Conservation (phyloP, 768 basidiomycete species). For the Kwoniella dendrophila region DNA sequence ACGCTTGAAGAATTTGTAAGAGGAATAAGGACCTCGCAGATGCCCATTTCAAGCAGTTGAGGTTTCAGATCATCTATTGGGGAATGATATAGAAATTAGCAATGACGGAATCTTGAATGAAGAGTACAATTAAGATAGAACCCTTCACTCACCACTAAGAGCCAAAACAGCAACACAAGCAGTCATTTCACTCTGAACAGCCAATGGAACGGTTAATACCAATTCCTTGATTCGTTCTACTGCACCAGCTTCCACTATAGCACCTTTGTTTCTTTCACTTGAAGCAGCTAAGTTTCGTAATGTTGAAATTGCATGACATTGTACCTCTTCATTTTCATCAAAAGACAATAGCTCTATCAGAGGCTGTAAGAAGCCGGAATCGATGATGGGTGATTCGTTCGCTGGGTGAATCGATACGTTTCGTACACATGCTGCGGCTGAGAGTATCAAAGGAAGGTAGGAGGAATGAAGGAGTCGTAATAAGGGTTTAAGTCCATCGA, state of each 20-base stretch:
- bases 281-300: slow-evolving; percentile 94
- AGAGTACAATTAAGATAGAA: too few relatives aligned
- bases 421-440: slow-evolving; percentile 96
- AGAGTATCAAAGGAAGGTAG: slow-evolving; percentile 95
- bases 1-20: slow-evolving; percentile 93
- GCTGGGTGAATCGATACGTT: slow-evolving; percentile 98
- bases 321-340: slow-evolving; percentile 99
- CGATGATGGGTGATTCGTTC: slow-evolving; percentile 99
- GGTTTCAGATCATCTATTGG: slow-evolving; percentile 88
- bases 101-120: too few relatives aligned
- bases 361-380: slow-evolving; percentile 93
- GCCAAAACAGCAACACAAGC: slow-evolving; percentile 97
- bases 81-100: too few relatives aligned
- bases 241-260: slow-evolving; percentile 96
- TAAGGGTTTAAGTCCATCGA: slow-evolving; percentile 86
- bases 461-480: slow-evolving; percentile 93
- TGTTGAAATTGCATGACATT: slow-evolving; percentile 98
- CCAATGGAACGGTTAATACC: slow-evolving; percentile 89
- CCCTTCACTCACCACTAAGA: slow-evolving; percentile 73
- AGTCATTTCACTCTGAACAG: slow-evolving; percentile 99
- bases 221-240: slow-evolving; percentile 95
- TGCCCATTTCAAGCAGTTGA: slow-evolving; percentile 95
- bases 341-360: slow-evolving; percentile 94
- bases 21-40: slow-evolving; percentile 95
- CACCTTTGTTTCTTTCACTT: slow-evolving; percentile 96